Base-by-base conservation (phyloP, 2,329 filamentous ascomycete species). In the Drechslerella dactyloides region DNA sequence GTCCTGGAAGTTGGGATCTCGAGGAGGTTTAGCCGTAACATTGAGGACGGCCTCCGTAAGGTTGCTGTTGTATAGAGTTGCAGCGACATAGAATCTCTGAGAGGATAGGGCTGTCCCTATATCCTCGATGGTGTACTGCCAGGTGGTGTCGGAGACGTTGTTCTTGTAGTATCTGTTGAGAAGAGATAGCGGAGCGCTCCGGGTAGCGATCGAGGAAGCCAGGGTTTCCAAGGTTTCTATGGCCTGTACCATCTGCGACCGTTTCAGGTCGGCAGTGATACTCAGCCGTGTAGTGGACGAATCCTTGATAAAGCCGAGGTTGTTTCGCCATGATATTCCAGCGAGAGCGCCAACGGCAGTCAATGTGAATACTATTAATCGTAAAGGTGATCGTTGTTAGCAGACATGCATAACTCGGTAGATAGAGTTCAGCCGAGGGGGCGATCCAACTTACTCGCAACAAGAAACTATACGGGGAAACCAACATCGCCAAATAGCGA, bases 251-350 rank as follows among this genome's bases (percentile, higher is more conserved):
- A 72, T 65, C 35, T 72, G 68, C 7, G 60, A 61, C 51, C 68
- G 68, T 33, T 72, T 72, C 15, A 72, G 60, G 17, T 72, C 68
- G 60, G 68, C 68, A 24, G 56, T 72, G 23, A 72, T 72, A 19
- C 68, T 72, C 17, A 72, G 44, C 30, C 68, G 60, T 19, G 37
- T 72, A 17, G 60, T 72, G 7, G 68, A 60, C 7, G 68, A 65
- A 21, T 72, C 68, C 60, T 64, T 72, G 27, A 72, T 72, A 24
- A 65, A 72, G n/a, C 68, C 60, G 30, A 65, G 60, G 27, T 64
- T 72, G 51, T 72, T 72, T 4, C 68, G 68, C 68, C 68, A 72
- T 42, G 68, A 65, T 42, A 72, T 72, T n/a, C 68, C 68, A 10
- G 68, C 68, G 2, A 72, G 51, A 17, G 60, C 68, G 30, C 68